Evolutionary conservation across 2,329 filamentous ascomycete genomes (phyloP), one percentile per base, ranked within the genome.

Genomic region (Sporothrix globosa): DNA sequence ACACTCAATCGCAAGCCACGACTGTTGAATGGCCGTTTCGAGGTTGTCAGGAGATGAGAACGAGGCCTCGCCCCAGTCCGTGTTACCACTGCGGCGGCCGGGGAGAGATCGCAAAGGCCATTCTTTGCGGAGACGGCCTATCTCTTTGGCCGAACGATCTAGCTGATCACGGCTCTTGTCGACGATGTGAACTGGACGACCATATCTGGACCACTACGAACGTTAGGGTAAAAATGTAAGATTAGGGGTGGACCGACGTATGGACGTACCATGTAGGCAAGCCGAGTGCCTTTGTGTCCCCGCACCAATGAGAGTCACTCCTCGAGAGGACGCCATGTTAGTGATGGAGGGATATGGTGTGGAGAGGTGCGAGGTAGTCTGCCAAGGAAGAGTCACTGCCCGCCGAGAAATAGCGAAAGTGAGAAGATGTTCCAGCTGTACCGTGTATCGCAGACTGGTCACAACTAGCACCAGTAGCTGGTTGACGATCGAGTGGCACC

Each of bases 1-100:
- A 27, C 67, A 69, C 54, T 69, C 67, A 13, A 69, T 50, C 21
- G 54, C 54, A 2, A 69, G 67, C 67, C 67, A 69, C 17, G 67
- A 69, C 27, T 50, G 53, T 24, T 17, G 50, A 2, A 69, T 17
- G 1, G 54, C 39, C 1, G 17, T 13, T 11, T 61, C 27, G 24
- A 69, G 54, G 1, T 39, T 34, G 5, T 69, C 54, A 0, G 27
- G 34, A 19, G 27, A 13, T 5, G 39, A 19, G 19, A 69, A 61
- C 13, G 44, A 34, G 2, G 39, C 6, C 27, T 30, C 14, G 17
- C 67, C 67, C 67, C 67, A 61, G n/a, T 58, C 44, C 3, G 27
- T 21, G 27, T 41, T 39, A 24, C n/a, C 52, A 17, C 52, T 9
- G 2, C 53, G 44, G 19, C 48, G 21, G 4, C 60, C 60, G 4